These are phyloP conservation scores for Trichosanthes truncata DNA, from an alignment of 306 rosid genomes.

Conservation along the genomic window DNA sequence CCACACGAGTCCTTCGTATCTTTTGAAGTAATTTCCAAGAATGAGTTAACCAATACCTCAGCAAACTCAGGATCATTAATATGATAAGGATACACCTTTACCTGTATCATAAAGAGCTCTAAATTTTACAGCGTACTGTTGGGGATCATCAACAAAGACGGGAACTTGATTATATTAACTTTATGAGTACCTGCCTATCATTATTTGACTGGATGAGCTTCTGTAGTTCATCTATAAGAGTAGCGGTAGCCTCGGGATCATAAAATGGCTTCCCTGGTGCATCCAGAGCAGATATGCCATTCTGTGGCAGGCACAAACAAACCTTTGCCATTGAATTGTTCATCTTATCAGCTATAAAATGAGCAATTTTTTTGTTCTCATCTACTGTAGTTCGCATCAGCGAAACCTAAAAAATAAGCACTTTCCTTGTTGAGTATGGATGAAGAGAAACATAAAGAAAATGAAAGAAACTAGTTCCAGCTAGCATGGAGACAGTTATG, in stretches of 20 bases:
- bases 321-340: conserved; percentile 56
- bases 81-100: conserved; percentile 64
- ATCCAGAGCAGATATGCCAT: conserved; percentile 89
- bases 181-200: conserved; percentile 42
- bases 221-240: conserved; percentile 57
- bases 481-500: background rate
- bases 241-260: conserved; percentile 62
- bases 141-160: background rate
- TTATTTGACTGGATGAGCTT: conserved; percentile 47
- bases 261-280: conserved; percentile 63
- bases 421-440: background rate
- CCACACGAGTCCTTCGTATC: conserved; percentile 22
- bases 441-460: background rate
- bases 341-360: conserved; percentile 68
- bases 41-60: conserved; percentile 66
- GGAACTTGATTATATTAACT: background rate
- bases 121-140: background rate
- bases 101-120: conserved; percentile 36
- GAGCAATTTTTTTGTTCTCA: conserved; percentile 69
- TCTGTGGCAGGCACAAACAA: conserved; percentile 73
- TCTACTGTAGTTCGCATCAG: conserved; percentile 71
- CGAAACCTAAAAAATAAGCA: conserved; percentile 48
- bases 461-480: background rate
- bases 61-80: conserved; percentile 75
- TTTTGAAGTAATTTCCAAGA: conserved; percentile 49